A percentile compares a stretch with the other conserved stretches of the same genome.
Conservation (phyloP, 2,329 filamentous ascomycete species). For the Aureobasidium subglaciale region DNA sequence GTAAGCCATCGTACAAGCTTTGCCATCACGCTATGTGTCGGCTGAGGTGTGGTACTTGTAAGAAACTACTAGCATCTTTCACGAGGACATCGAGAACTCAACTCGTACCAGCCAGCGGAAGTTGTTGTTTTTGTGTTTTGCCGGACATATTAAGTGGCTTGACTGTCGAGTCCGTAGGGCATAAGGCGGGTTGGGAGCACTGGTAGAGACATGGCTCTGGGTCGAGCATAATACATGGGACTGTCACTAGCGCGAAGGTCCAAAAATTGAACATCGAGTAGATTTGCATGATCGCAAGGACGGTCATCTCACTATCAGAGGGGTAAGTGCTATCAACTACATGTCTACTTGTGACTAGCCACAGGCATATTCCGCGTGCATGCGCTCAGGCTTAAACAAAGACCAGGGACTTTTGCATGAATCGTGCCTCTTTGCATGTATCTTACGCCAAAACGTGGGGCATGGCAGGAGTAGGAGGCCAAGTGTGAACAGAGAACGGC, state of each 20-base stretch:
- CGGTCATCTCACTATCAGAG: background rate
- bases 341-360: background rate
- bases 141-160: slow-evolving; percentile 12
- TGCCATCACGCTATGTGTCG: slow-evolving; percentile 2
- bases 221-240: slow-evolving; percentile 6
- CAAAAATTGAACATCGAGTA: background rate
- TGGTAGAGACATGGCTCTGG: slow-evolving; percentile 6
- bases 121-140: background rate
- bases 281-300: background rate
- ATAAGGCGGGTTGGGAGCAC: background rate
- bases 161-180: slow-evolving; percentile 5
- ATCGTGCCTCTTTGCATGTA: background rate
- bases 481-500: slow-evolving; percentile 7
- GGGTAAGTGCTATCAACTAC: background rate
- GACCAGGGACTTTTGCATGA: background rate
- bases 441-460: background rate
- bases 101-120: background rate
- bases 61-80: background rate
- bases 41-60: background rate
- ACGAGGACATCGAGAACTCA: background rate
- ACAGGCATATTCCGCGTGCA: background rate
- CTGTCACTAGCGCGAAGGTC: background rate
- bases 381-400: background rate
- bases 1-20: slow-evolving; percentile 8
- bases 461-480: background rate